A percentile compares a stretch with the other conserved stretches of the same genome.
Conservation (phyloP, 768 basidiomycete species). For the Termitomyces sp. region DNA sequence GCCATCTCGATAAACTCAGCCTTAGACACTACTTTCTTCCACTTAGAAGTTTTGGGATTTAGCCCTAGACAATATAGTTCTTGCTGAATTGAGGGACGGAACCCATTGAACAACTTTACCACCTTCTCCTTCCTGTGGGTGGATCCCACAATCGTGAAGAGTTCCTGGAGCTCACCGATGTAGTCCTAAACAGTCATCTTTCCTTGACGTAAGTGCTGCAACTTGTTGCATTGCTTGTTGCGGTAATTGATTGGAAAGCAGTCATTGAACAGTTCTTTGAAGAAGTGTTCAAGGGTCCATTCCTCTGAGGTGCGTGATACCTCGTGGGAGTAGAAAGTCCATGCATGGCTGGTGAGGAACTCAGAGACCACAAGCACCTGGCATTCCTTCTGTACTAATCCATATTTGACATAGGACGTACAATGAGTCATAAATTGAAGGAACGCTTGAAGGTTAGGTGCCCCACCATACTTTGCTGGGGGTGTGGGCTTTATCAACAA, state of each 20-base stretch:
- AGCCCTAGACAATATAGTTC: too few relatives aligned
- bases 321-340: neutral
- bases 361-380: neutral
- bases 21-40: too few relatives aligned
- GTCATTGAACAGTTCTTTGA: neutral
- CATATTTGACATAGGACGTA: conserved; percentile 12
- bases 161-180: too few relatives aligned
- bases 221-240: conserved; percentile 19
- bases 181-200: conserved; percentile 15
- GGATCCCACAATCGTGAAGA: too few relatives aligned
- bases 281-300: neutral
- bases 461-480: conserved; percentile 12
- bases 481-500: conserved; percentile 6
- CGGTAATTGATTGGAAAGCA: neutral
- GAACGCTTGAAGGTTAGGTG: conserved; percentile 2
- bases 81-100: too few relatives aligned
- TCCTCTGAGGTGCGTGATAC: neutral
- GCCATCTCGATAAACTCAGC: too few relatives aligned
- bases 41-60: too few relatives aligned
- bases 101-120: too few relatives aligned
- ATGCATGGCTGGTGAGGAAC: neutral
- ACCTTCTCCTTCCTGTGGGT: too few relatives aligned
- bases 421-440: conserved; percentile 14
- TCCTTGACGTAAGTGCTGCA: conserved; percentile 19
- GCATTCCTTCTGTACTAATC: neutral